A percentile compares a stretch with the other conserved stretches of the same genome.
phyloP scores from a whole-genome alignment of 2,329 filamentous ascomycete genomes.

The Plenodomus tracheiphilus region DNA sequence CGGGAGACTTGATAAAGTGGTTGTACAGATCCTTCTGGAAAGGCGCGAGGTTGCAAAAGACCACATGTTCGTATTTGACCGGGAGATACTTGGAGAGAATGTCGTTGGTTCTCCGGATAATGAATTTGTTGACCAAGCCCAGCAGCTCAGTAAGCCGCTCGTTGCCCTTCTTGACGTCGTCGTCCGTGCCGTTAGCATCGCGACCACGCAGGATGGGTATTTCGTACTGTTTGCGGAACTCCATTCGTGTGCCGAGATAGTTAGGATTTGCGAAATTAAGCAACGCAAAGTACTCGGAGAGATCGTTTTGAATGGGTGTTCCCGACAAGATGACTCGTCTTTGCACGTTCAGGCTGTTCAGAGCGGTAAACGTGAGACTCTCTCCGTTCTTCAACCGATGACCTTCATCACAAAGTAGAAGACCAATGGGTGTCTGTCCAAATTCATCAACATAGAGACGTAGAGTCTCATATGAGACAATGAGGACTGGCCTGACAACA shows the following conservation, averaged over 20 bases:
- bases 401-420: slow-evolving; percentile 94
- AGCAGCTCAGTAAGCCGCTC: slow-evolving; percentile 81
- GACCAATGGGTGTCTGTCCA: slow-evolving; percentile 84
- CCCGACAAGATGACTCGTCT: slow-evolving; percentile 93
- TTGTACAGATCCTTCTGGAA: slow-evolving; percentile 96
- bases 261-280: slow-evolving; percentile 96
- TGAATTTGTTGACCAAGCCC: slow-evolving; percentile 91
- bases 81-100: slow-evolving; percentile 97
- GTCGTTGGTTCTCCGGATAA: slow-evolving; percentile 96
- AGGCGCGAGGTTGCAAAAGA: slow-evolving; percentile 92
- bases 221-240: slow-evolving; percentile 94
- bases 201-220: slow-evolving; percentile 88
- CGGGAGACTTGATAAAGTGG: slow-evolving; percentile 93
- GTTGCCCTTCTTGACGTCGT: slow-evolving; percentile 80
- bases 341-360: slow-evolving; percentile 88
- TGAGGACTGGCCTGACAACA: slow-evolving; percentile 89
- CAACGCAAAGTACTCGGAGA: slow-evolving; percentile 96
- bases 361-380: slow-evolving; percentile 88
- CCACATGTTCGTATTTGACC: slow-evolving; percentile 98
- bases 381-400: slow-evolving; percentile 97
- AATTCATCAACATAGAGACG: slow-evolving; percentile 89
- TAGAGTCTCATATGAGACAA: slow-evolving; percentile 96
- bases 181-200: slow-evolving; percentile 85
- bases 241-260: slow-evolving; percentile 81
- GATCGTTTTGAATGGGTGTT: slow-evolving; percentile 95